These are phyloP conservation scores for Colletotrichum shisoi DNA, from an alignment of 2,329 filamentous ascomycete species.

Conservation along the genomic window DNA sequence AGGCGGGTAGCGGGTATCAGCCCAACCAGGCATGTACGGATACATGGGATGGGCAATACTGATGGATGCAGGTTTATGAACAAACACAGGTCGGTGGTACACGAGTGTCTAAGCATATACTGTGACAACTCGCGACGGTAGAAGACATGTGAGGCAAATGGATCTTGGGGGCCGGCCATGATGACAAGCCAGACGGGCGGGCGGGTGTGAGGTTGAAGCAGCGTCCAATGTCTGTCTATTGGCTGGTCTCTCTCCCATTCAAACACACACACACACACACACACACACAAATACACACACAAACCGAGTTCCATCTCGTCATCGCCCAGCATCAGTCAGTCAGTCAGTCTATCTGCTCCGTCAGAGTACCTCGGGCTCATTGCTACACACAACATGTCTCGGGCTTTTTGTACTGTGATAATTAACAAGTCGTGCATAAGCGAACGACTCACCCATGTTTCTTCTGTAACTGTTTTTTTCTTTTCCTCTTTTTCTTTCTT, in stretches of 20 bases:
- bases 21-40: conserved; percentile 5
- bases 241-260: no score
- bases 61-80: neutral
- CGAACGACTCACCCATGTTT: no score
- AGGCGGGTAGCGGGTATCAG: neutral
- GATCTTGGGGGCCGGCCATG: neutral
- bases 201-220: conserved; percentile 12
- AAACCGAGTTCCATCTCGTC: neutral
- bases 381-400: no score
- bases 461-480: no score
- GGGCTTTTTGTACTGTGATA: no score
- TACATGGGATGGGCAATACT: neutral
- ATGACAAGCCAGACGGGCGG: neutral
- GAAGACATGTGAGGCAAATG: neutral
- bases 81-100: neutral
- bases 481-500: no score
- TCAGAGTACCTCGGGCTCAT: neutral
- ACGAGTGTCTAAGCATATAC: neutral
- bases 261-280: no score
- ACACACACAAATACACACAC: no score
- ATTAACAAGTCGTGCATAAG: no score
- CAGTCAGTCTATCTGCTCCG: neutral
- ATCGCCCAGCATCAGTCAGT: neutral
- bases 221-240: neutral
- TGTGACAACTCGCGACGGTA: neutral